phyloP scores from a whole-genome alignment of 176 grass and related monocot genomes.

The Eragrostis nindensis region DNA sequence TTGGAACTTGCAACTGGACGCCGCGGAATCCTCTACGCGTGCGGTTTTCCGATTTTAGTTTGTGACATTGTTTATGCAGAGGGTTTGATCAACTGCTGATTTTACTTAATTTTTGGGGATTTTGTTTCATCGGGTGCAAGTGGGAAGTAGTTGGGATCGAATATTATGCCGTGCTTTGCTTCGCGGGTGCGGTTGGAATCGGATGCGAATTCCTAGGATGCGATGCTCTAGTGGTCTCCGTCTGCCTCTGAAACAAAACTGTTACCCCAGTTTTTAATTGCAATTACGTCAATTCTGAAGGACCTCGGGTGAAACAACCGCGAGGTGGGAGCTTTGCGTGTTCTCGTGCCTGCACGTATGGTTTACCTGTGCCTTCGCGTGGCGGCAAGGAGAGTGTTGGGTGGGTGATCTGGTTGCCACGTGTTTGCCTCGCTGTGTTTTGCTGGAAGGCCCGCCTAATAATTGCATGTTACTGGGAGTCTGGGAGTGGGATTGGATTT shows the following conservation, averaged over 20 bases:
- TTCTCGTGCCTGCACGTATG: constrained; percentile 25
- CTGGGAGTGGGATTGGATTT: background rate
- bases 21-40: background rate
- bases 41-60: background rate
- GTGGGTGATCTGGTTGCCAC: background rate
- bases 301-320: background rate
- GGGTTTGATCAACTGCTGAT: background rate
- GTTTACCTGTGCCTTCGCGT: constrained; percentile 12
- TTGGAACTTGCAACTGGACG: no score
- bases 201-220: background rate
- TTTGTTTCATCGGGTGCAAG: background rate
- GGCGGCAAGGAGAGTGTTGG: background rate
- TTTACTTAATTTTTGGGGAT: no score
- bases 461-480: background rate
- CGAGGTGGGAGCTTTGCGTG: constrained; percentile 12
- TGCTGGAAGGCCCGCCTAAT: background rate
- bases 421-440: background rate
- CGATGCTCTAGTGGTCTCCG: background rate
- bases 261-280: background rate
- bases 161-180: background rate
- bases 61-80: background rate
- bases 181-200: background rate
- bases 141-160: background rate
- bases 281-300: background rate
- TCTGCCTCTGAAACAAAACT: background rate